Evolutionary conservation across 495 filamentous ascomycete species (phyloP).

Genomic region (Penicillium goetzii): DNA sequence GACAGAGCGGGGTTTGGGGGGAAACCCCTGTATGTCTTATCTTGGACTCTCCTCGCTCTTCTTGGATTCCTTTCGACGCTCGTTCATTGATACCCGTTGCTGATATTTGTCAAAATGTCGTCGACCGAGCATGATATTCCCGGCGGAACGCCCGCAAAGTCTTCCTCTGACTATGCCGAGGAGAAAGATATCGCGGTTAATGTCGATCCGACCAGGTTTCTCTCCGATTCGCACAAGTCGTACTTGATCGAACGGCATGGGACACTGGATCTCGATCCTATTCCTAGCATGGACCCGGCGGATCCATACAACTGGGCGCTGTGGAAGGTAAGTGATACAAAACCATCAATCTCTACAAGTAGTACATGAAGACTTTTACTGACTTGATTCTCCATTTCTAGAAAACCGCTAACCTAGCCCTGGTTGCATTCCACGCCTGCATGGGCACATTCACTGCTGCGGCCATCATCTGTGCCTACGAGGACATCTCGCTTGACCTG

Average conservation of each 20-base stretch:
- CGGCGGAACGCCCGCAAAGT: slow-evolving; percentile 8
- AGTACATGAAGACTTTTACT: background rate
- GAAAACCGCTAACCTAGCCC: slow-evolving; percentile 57
- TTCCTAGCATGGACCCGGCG: slow-evolving; percentile 52
- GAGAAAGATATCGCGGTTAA: slow-evolving; percentile 25
- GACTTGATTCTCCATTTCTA: slow-evolving; percentile 19
- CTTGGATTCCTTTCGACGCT: background rate
- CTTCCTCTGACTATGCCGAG: slow-evolving; percentile 31
- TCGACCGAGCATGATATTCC: slow-evolving; percentile 3
- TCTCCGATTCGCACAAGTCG: slow-evolving; percentile 45
- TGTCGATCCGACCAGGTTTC: slow-evolving; percentile 20
- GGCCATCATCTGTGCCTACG: slow-evolving; percentile 56
- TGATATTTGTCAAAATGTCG: slow-evolving; percentile 13
- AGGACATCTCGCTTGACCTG: slow-evolving; percentile 49
- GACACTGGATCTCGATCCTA: slow-evolving; percentile 54
- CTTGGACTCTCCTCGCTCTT: background rate
- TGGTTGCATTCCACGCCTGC: slow-evolving; percentile 59
- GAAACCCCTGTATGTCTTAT: slow-evolving; percentile 9
- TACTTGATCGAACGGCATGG: slow-evolving; percentile 58
- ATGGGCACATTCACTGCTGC: slow-evolving; percentile 62
- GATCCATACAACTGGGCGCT: slow-evolving; percentile 60
- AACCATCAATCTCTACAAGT: background rate
- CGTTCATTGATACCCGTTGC: background rate
- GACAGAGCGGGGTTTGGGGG: slow-evolving; percentile 9
- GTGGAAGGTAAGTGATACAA: slow-evolving; percentile 48